These are phyloP conservation scores for Datisca glomerata DNA, from an alignment of 306 rosid species.

Conservation along the genomic window DNA sequence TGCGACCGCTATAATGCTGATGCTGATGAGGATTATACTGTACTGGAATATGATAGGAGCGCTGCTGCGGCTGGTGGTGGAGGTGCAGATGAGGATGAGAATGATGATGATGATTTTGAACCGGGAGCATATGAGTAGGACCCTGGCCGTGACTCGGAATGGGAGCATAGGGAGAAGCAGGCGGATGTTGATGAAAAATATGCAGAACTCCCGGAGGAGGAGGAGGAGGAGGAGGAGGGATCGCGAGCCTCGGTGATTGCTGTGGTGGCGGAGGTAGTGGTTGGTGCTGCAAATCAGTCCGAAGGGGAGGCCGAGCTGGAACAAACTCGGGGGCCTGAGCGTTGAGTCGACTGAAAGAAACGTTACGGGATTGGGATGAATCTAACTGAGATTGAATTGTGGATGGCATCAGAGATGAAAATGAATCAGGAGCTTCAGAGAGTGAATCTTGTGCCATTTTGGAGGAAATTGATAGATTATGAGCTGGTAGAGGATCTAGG, in stretches of 20 bases:
- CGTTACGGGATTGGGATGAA: conserved; percentile 41
- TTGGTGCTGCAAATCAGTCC: conserved; percentile 31
- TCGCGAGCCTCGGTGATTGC: conserved; percentile 19
- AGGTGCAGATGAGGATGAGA: conserved; percentile 5
- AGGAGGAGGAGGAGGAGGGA: conserved; percentile 35
- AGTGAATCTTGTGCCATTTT: conserved; percentile 41
- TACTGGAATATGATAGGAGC: conserved; percentile 31
- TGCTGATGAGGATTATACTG: conserved; percentile 49
- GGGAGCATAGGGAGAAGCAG: conserved; percentile 29
- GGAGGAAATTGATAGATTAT: background rate
- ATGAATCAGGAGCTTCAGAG: conserved; percentile 21
- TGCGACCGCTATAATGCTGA: conserved; percentile 16
- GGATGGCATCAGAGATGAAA: conserved; percentile 12
- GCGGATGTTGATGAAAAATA: conserved; percentile 39
- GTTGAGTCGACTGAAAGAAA: conserved; percentile 74
- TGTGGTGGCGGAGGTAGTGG: conserved; percentile 28
- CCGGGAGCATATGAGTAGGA: conserved; percentile 26
- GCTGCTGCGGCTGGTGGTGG: conserved; percentile 13
- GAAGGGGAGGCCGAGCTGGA: conserved; percentile 41
- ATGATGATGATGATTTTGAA: conserved; percentile 36
- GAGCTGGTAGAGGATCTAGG: background rate
- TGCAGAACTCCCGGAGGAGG: conserved; percentile 27
- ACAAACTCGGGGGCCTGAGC: conserved; percentile 89
- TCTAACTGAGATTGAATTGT: conserved; percentile 23
- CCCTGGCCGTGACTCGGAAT: conserved; percentile 39